Evolutionary conservation across 2,329 filamentous ascomycete species (phyloP), one percentile per base, ranked within the genome.

Genomic region (Zymoseptoria pseudotritici): DNA sequence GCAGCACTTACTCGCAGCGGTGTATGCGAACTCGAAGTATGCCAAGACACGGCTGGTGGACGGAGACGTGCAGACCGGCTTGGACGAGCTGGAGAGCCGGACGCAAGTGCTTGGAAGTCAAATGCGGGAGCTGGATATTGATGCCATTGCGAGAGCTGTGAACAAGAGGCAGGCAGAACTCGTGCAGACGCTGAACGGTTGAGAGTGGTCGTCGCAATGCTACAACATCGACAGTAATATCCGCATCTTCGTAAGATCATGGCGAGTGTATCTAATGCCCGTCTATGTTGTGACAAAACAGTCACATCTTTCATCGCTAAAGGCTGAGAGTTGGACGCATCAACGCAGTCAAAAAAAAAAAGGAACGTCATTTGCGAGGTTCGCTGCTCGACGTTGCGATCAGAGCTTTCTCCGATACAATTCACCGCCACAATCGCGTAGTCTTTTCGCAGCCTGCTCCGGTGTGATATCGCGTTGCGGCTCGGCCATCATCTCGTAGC

Each of bases 391-490:
- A 46, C 36, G 7, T 46, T 46, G 17, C 21, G 29, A 2, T 60
- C 20, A 64, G 20, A 66, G 56, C 59, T 63, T 66, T 58, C 58
- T 91, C 65, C 94, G 84, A 72, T 99, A 97, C 63, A 99, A 77
- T 72, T 90, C 85, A 17, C 91, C 91, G 3, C 86, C 89, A 64
- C 91, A 92, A 60, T 82, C 80, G 65, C 89, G 84, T 61, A 99
- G 78, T 55, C 86, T 85, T 24, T 85, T 86, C 13, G 94, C 89
- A 1, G 94, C 94, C 77, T 97, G 94, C 76, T 99, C 94, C 0
- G 94, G 93, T 0, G 94, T 99, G 69, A 99, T 97, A 73, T 99
- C 94, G 61, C 94, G 84, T 76, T 99, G 94, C n/a, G 94, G 93
- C 77, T 99, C 94, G 1, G 90, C 94, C 84, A 99, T 85, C 77